phyloP scores from a whole-genome alignment of 2,329 filamentous ascomycete species.

The Diaporthe velutina region DNA sequence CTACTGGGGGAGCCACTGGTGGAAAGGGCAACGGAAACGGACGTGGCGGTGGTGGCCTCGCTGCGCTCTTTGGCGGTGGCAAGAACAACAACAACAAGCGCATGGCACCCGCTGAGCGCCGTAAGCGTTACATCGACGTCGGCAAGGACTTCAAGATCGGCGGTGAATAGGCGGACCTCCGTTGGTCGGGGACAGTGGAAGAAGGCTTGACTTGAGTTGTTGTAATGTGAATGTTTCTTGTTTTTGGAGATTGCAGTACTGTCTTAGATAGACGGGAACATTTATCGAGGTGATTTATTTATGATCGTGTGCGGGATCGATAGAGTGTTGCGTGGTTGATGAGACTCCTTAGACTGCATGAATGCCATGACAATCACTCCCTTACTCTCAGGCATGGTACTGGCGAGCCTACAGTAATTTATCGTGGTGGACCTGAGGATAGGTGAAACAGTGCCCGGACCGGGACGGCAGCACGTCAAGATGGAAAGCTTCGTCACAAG shows the following conservation, averaged over 20 bases:
- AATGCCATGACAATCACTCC: background rate
- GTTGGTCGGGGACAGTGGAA: background rate
- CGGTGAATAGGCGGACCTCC: background rate
- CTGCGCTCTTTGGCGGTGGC: background rate
- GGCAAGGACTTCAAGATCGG: constrained; percentile 8
- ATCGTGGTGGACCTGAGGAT: background rate
- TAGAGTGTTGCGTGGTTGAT: background rate
- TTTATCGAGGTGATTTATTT: constrained; percentile 7
- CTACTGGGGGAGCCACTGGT: background rate
- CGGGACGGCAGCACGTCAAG: background rate
- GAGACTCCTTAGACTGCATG: background rate
- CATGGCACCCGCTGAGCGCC: constrained; percentile 3
- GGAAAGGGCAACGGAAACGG: background rate
- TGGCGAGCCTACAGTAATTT: background rate
- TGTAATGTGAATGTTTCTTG: constrained; percentile 4
- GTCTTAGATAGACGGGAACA: constrained; percentile 3
- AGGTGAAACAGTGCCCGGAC: background rate
- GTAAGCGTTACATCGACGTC: constrained; percentile 20
- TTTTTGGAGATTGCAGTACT: constrained; percentile 5
- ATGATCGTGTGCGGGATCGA: background rate
- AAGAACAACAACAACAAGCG: constrained; percentile 30
- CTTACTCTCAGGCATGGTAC: background rate
- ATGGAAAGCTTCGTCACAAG: background rate
- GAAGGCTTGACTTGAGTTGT: background rate
- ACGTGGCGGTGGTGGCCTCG: background rate